phyloP scores from a whole-genome alignment of 1,139 yeast genomes.

The Nakaseomyces delphensis region DNA sequence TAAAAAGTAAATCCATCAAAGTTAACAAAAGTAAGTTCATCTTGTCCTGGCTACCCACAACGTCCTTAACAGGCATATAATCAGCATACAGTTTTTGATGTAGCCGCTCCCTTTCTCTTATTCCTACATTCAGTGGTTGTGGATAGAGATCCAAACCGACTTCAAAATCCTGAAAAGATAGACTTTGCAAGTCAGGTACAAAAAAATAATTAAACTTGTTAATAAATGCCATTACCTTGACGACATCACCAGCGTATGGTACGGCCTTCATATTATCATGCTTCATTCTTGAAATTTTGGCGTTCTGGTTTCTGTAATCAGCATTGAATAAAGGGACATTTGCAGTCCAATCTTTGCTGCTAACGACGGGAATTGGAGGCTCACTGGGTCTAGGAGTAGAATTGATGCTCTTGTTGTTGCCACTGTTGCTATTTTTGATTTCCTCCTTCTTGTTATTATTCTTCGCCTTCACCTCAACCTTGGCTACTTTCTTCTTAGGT shows the following conservation, averaged over 20 bases:
- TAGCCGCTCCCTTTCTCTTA: slow-evolving; percentile 12
- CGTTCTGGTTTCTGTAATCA: slow-evolving; percentile 25
- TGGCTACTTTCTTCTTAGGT: background rate
- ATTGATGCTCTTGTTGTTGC: background rate
- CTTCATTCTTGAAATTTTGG: slow-evolving; percentile 26
- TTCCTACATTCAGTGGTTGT: slow-evolving; percentile 11
- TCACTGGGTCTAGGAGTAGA: background rate
- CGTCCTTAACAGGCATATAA: slow-evolving; percentile 22
- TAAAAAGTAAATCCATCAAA: slow-evolving; percentile 22
- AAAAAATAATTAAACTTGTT: slow-evolving; percentile 36
- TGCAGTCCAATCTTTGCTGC: slow-evolving; percentile 20
- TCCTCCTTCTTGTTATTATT: background rate
- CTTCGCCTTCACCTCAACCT: background rate
- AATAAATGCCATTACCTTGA: slow-evolving; percentile 38
- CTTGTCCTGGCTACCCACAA: slow-evolving; percentile 26
- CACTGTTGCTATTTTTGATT: background rate
- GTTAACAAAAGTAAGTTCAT: slow-evolving; percentile 26
- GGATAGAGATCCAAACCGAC: slow-evolving; percentile 39
- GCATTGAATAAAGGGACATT: slow-evolving; percentile 21
- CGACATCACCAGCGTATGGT: slow-evolving; percentile 41
- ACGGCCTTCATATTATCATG: slow-evolving; percentile 31
- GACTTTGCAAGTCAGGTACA: slow-evolving; percentile 31
- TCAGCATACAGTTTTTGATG: slow-evolving; percentile 22
- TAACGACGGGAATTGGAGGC: slow-evolving; percentile 2
- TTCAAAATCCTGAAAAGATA: slow-evolving; percentile 43